phyloP scores from a whole-genome alignment of 2,329 filamentous ascomycete genomes.

The Pseudogymnoascus sp. region DNA sequence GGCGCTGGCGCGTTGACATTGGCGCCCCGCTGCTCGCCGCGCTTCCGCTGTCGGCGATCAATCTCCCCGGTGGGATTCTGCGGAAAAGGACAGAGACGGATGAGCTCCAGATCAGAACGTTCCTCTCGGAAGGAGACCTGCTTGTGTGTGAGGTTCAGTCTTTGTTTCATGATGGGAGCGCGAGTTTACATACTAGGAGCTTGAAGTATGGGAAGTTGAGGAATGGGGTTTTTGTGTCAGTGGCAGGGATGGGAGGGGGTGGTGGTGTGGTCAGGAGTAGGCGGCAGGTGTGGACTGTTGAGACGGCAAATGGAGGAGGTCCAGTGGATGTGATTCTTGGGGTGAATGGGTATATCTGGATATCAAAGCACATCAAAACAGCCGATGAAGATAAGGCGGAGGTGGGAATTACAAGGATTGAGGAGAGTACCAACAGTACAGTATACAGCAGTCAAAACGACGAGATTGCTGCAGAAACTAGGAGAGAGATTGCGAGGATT shows the following conservation, averaged over 20 bases:
- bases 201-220: slow-evolving; percentile 92
- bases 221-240: slow-evolving; percentile 82
- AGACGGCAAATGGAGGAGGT: slow-evolving; percentile 47
- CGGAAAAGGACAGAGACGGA: slow-evolving; percentile 89
- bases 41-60: slow-evolving; percentile 82
- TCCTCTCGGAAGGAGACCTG: slow-evolving; percentile 91
- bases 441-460: slow-evolving; percentile 97
- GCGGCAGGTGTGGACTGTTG: slow-evolving; percentile 81
- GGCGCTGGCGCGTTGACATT: slow-evolving; percentile 92
- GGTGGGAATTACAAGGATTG: slow-evolving; percentile 71
- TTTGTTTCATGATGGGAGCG: slow-evolving; percentile 77
- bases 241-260: slow-evolving; percentile 70
- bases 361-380: slow-evolving; percentile 68
- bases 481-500: slow-evolving; percentile 81
- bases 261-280: slow-evolving; percentile 77
- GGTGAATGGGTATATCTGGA: slow-evolving; percentile 96
- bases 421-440: slow-evolving; percentile 75
- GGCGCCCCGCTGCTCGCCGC: slow-evolving; percentile 78
- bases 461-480: slow-evolving; percentile 64
- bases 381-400: slow-evolving; percentile 38
- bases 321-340: slow-evolving; percentile 82
- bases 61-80: slow-evolving; percentile 87
- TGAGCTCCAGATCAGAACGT: slow-evolving; percentile 94
- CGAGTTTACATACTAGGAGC: slow-evolving; percentile 80
- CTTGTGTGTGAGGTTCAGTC: slow-evolving; percentile 92